Conservation (phyloP, 192 early-diverging fungal species). For the Neocallimastix lanati region DNA sequence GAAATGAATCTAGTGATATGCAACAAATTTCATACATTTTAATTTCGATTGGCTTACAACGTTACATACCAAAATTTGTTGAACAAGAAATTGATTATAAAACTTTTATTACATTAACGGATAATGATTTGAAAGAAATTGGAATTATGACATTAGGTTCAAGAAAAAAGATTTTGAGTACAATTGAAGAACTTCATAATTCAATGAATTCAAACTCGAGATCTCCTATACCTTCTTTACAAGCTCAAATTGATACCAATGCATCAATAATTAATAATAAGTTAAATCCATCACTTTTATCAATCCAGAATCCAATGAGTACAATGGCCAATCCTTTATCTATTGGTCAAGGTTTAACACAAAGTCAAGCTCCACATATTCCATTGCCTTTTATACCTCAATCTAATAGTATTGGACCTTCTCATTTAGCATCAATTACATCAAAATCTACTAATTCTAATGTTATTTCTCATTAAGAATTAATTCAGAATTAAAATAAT, state of each 20-base stretch:
- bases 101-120: conserved; percentile 17
- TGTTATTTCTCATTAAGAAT: background rate
- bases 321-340: background rate
- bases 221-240: background rate
- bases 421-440: background rate
- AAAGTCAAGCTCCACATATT: background rate
- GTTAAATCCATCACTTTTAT: background rate
- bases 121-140: conserved; percentile 22
- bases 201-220: background rate
- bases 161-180: conserved; percentile 21
- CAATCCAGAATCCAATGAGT: background rate
- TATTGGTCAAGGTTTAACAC: background rate
- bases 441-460: background rate
- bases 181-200: conserved; percentile 8
- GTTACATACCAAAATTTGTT: conserved; percentile 12
- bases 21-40: background rate
- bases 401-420: background rate
- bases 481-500: too few species aligned
- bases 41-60: background rate
- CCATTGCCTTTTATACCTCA: background rate
- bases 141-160: conserved; percentile 29
- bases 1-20: background rate
- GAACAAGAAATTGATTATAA: conserved; percentile 29
- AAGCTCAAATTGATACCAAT: background rate
- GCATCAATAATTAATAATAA: background rate